Evolutionary conservation across 768 basidiomycete species (phyloP).

Genomic region (Lentinus brumalis): DNA sequence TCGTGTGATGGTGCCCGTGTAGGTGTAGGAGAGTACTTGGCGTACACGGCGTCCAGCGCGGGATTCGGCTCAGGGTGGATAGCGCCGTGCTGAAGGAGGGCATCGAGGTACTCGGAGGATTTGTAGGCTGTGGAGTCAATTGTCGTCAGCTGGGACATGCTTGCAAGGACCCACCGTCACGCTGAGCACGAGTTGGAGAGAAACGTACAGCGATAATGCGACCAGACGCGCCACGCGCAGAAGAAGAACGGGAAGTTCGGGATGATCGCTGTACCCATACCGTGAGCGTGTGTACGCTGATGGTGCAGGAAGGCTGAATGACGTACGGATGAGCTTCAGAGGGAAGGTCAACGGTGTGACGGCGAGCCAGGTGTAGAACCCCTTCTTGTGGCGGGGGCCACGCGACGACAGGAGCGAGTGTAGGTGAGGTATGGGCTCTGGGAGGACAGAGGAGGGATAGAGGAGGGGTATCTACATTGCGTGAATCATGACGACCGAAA

Average conservation of each 20-base stretch:
- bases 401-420: constrained; percentile 52
- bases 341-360: constrained; percentile 75
- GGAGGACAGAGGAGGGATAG: constrained; percentile 46
- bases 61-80: constrained; percentile 58
- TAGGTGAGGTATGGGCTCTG: constrained; percentile 48
- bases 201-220: constrained; percentile 69
- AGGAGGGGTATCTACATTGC: constrained; percentile 55
- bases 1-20: constrained; percentile 1
- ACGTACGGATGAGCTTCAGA: constrained; percentile 74
- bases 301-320: neutral
- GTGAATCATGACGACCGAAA: neutral
- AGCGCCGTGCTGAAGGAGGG: constrained; percentile 54
- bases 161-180: neutral
- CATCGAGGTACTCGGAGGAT: constrained; percentile 67
- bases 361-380: constrained; percentile 66
- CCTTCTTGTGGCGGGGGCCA: constrained; percentile 63
- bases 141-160: neutral
- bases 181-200: too few species aligned
- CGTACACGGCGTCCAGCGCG: constrained; percentile 61
- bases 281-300: neutral
- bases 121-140: constrained; percentile 54
- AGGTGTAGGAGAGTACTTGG: constrained; percentile 28
- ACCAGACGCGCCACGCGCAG: constrained; percentile 84
- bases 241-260: constrained; percentile 88
- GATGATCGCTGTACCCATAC: constrained; percentile 57